Base-by-base conservation (phyloP, 768 basidiomycete genomes). In the Cystobasidium ongulense region DNA sequence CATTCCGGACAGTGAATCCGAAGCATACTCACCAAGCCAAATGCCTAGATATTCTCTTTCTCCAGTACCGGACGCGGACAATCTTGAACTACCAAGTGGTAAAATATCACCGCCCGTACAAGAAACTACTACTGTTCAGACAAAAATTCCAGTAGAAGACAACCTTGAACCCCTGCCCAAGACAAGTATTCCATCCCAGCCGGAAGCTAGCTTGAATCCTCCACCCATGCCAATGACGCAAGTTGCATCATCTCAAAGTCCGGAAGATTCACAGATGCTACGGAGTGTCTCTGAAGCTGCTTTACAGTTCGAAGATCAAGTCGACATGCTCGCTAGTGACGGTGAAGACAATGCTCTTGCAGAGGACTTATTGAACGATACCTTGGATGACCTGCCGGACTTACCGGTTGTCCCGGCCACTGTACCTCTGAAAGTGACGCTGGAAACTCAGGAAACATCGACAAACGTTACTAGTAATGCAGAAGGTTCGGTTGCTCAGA, bases 11-110 rank as follows among this genome's bases (percentile, higher is more conserved):
- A 59, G 57, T 21, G 57, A 35, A 15, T 59, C 57, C 27, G 57
- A 59, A 59, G 25, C 57, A 29, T 59, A 59, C 23, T 59, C 57
- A 21, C 57, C 57, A 59, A 59, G 57, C 29, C 57, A 27, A 13
- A 59, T 59, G 57, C 57, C 57, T 35, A 10, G 57, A 5, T 59
- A 59, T 29, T 59, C 57, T 59, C 57, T 35, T 29, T 59, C 57
- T 27, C 57, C 57, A 5, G 29, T 59, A 29, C 25, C 57, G 21
- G 57, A 59, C 27, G 43, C 43, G n/a, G 4, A 59, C 17, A 2
- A 29, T 10, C 11, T 21, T 4, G 57, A 59, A 2, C 29, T 59
- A 35, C 57, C 57, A 29, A 27, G 21, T 7, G 4, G 29, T 31
- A 17, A 59, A 31, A 10, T 23, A 35, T 11, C 21, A 3, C 17